Percentiles rank a stretch among this genome's conserved stretches.
Evolutionary conservation across 2,329 filamentous ascomycete genomes (phyloP).

Genomic region (Sporothrix dimorphospora): DNA sequence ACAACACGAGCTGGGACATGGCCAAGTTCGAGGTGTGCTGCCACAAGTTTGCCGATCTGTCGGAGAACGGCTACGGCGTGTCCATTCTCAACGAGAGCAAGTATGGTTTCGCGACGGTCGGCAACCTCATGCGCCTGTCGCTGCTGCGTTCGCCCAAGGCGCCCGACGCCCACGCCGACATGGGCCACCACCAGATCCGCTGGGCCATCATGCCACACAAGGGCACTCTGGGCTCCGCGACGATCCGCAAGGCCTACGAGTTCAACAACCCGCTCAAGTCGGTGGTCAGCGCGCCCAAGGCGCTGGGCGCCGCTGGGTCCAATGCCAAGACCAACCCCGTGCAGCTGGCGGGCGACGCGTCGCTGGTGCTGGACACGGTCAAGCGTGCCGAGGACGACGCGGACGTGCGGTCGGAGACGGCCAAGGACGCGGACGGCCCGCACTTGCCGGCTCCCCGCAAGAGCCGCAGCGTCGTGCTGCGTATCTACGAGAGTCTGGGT

Average conservation of each 20-base stretch:
- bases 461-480: conserved; percentile 78
- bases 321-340: conserved; percentile 52
- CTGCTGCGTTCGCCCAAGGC: conserved; percentile 68
- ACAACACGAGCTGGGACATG: conserved; percentile 91
- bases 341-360: conserved; percentile 65
- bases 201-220: conserved; percentile 69
- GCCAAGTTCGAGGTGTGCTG: conserved; percentile 79
- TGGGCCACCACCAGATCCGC: conserved; percentile 66
- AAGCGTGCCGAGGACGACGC: conserved; percentile 92
- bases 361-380: conserved; percentile 82
- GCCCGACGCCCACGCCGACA: conserved; percentile 70
- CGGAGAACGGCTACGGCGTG: conserved; percentile 69
- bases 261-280: conserved; percentile 65
- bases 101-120: conserved; percentile 69
- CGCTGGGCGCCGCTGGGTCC: conserved; percentile 43
- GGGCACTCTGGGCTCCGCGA: conserved; percentile 58
- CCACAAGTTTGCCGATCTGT: conserved; percentile 74
- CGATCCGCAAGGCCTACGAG: conserved; percentile 64
- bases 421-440: conserved; percentile 31
- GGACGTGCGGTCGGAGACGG: conserved; percentile 65
- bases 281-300: conserved; percentile 17
- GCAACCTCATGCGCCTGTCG: conserved; percentile 69
- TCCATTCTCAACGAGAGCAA: conserved; percentile 71
- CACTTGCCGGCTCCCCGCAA: conserved; percentile 60
- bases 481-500: conserved; percentile 87